Conservation (phyloP, 2,329 filamentous ascomycete species). For the Pseudocercospora fijiensis region DNA sequence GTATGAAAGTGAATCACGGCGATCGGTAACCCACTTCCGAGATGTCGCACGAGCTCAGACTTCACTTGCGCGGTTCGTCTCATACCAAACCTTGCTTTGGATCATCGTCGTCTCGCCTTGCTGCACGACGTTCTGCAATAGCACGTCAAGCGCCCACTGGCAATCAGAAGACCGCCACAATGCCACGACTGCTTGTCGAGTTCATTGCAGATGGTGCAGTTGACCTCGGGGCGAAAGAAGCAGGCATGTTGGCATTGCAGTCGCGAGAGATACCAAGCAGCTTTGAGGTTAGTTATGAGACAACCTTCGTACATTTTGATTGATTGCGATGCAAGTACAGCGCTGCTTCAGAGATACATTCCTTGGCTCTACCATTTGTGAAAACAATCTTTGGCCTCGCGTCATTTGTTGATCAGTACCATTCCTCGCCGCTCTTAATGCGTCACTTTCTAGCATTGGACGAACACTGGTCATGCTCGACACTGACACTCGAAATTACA, state of each 20-base stretch:
- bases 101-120: not conserved
- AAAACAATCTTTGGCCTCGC: not conserved
- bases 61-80: not conserved
- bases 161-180: not conserved
- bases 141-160: not conserved
- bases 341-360: not conserved
- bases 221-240: not conserved
- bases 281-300: not conserved
- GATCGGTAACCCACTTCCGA: not conserved
- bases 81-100: not conserved
- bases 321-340: not conserved
- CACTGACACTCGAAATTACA: not conserved
- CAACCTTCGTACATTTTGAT: not conserved
- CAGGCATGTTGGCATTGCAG: not conserved
- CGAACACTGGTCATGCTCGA: not conserved
- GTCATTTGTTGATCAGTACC: not conserved
- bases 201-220: not conserved
- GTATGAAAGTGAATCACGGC: not conserved
- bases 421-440: not conserved
- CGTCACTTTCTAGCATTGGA: not conserved
- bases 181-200: not conserved
- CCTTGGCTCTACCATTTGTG: not conserved
- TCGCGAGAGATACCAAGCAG: not conserved
- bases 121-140: not conserved
- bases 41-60: not conserved